A percentile compares a stretch with the other conserved stretches of the same genome.
Evolutionary conservation across 306 rosid species (phyloP).

Genomic region (Trifolium dubium): DNA sequence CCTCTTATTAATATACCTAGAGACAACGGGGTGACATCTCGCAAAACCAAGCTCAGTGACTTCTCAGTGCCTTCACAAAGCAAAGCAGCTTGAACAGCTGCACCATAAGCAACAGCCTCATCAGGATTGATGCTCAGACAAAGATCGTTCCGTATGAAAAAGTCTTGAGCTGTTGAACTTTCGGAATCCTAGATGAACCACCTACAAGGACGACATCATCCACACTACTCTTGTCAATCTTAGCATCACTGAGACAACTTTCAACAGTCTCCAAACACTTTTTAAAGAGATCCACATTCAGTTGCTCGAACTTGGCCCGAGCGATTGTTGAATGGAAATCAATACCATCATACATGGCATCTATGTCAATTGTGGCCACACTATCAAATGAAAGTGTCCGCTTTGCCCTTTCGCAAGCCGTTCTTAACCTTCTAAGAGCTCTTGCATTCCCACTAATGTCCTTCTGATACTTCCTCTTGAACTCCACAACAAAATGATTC

Average conservation of each 20-base stretch:
- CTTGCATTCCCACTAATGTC: constrained; percentile 33
- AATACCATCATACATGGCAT: background rate
- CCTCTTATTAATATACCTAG: background rate
- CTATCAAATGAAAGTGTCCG: background rate
- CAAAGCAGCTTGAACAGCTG: constrained; percentile 14
- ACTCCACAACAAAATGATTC: constrained; percentile 14
- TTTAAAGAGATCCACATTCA: background rate
- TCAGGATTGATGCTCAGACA: constrained; percentile 16
- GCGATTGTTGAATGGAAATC: background rate
- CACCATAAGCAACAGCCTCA: constrained; percentile 43
- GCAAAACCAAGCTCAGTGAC: constrained; percentile 22
- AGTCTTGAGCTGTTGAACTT: constrained; percentile 21
- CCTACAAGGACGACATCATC: constrained; percentile 36
- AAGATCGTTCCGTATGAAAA: background rate
- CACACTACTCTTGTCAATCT: background rate
- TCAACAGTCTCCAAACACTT: constrained; percentile 1
- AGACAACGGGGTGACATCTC: constrained; percentile 26
- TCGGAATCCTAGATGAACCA: constrained; percentile 34
- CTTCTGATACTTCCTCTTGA: constrained; percentile 20
- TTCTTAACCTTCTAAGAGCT: constrained; percentile 38
- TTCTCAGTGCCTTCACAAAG: background rate
- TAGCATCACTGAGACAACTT: constrained; percentile 2
- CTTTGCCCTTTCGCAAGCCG: constrained; percentile 3
- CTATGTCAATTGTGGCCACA: background rate
- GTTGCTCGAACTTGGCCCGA: constrained; percentile 26